Base-by-base conservation (phyloP, 2,329 filamentous ascomycete species). In the Pseudophaeomoniella oleicola region DNA sequence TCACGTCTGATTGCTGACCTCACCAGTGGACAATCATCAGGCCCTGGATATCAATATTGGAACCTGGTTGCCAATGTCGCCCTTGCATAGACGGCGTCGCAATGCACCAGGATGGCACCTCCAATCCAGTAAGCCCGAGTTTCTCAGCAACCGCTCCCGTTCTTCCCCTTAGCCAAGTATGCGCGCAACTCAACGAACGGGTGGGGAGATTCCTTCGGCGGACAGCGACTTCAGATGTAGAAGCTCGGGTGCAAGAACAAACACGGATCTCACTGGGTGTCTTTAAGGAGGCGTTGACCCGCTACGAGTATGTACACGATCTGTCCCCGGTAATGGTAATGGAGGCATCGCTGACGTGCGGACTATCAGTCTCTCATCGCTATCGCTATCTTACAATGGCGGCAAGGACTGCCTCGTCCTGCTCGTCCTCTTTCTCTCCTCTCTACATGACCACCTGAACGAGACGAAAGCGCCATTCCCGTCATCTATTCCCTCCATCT, bases 361-460 rank as follows among this genome's bases (percentile, higher is more conserved):
- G 19, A 34, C 34, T 35, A 32, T 19, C 43, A 90, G 83, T 40
- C 71, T 81, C 43, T 69, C 79, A 40, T 72, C 92, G 53, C 70
- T 96, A 42, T 85, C 87, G 4, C 68, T 96, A 44, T 93, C 88
- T 39, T 98, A 94, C 62, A 98, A 98, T 50, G 90, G 90, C 53
- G 90, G 90, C 42, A 98, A 98, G 59, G 90, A 96, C 67, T 96
- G 88, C 51, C 79, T 96, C 13, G 87, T 96, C 37, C 75, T 96
- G 13, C 69, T 96, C 4, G 72, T 94, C 50, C 67, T 96, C 45
- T 84, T 94, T 52, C 77, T 96, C 46, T 78, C 80, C 42, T 66
- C 66, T 14, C 57, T 78, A 2, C 53, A 63, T 44, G 51, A 52
- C 35, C 48, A 50, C 42, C 50, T 44, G 49, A 55, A 37, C 17